phyloP scores from a whole-genome alignment of 1,284 basidiomycete genomes.

The Ustilago esculenta region DNA sequence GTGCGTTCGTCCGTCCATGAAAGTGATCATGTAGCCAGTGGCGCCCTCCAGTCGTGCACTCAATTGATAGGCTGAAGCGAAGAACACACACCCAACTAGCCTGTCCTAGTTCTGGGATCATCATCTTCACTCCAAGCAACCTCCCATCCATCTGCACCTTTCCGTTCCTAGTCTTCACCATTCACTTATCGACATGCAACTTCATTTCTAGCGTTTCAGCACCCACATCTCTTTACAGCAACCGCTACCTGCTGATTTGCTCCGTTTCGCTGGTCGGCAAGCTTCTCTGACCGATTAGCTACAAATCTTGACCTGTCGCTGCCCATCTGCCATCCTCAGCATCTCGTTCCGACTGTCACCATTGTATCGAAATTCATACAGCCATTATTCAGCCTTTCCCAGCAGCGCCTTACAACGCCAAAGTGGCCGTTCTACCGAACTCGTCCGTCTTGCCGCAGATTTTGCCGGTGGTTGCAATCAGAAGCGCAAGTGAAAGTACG shows the following conservation, averaged over 20 bases:
- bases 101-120: not conserved
- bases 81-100: not conserved
- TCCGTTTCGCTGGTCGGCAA: not conserved
- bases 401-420: not conserved
- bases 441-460: too few species aligned
- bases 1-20: too few species aligned
- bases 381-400: not conserved
- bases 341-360: not conserved
- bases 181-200: slow-evolving; percentile 1
- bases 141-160: not conserved
- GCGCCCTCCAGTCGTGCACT: too few species aligned
- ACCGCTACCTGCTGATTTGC: not conserved
- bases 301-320: slow-evolving; percentile 1
- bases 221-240: not conserved
- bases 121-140: not conserved
- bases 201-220: slow-evolving; percentile 2
- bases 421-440: too few species aligned
- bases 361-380: not conserved
- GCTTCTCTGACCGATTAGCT: not conserved
- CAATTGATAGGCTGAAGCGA: too few species aligned
- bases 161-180: not conserved
- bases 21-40: not conserved
- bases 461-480: too few species aligned
- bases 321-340: not conserved
- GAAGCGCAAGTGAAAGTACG: too few species aligned